Evolutionary conservation across 768 basidiomycete species (phyloP).

Genomic region (Leucocoprinus leucothites): DNA sequence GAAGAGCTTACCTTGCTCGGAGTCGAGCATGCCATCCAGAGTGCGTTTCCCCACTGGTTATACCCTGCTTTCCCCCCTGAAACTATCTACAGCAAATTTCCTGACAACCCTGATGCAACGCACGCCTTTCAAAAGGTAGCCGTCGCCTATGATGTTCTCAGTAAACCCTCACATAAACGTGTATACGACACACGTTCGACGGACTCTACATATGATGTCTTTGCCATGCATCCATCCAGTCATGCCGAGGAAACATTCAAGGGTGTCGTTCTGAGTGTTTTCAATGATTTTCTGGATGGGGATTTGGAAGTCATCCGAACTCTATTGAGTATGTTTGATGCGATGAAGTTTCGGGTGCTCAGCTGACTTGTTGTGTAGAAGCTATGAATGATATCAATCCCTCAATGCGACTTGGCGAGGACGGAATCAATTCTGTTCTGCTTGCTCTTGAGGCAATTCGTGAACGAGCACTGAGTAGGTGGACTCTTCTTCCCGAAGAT

Average conservation of each 20-base stretch:
- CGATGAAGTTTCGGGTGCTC: not conserved
- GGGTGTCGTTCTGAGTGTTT: conserved; percentile 67
- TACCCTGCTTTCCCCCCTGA: not conserved
- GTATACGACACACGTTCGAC: conserved; percentile 62
- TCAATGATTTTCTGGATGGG: conserved; percentile 82
- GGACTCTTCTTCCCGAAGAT: not conserved
- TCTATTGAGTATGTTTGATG: conserved; percentile 57
- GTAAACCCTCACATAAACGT: conserved; percentile 64
- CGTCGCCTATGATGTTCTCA: conserved; percentile 78
- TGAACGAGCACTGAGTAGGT: conserved; percentile 70
- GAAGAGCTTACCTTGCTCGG: conserved; percentile 73
- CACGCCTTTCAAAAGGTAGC: conserved; percentile 85
- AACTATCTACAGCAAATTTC: conserved; percentile 63
- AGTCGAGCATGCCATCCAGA: conserved; percentile 85
- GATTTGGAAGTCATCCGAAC: conserved; percentile 84
- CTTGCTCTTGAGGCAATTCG: conserved; percentile 66
- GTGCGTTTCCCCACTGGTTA: conserved; percentile 41
- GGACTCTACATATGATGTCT: conserved; percentile 48
- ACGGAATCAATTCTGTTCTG: conserved; percentile 75
- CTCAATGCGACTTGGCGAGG: conserved; percentile 71
- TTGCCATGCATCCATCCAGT: conserved; percentile 46
- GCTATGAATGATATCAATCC: conserved; percentile 81
- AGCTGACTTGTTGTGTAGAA: conserved; percentile 34
- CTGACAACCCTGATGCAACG: conserved; percentile 71
- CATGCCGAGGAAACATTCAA: conserved; percentile 80